Conservation (phyloP, 345 rosid species). For the Melastoma malabathricum region DNA sequence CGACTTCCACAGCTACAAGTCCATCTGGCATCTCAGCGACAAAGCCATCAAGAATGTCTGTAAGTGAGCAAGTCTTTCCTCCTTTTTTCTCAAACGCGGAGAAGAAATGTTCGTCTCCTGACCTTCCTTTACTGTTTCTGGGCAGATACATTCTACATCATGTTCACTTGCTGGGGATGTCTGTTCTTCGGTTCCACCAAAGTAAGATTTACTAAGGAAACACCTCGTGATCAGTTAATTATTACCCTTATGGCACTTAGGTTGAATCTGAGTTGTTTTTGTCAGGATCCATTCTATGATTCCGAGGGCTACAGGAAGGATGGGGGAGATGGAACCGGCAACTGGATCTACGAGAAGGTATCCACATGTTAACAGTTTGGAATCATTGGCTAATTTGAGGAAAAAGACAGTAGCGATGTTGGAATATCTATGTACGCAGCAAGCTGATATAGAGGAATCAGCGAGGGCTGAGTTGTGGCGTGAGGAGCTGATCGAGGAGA, state of each 20-base stretch:
- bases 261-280: neutral
- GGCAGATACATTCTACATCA: conserved; percentile 67
- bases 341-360: conserved; percentile 85
- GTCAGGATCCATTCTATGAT: conserved; percentile 84
- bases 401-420: neutral
- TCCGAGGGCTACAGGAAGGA: conserved; percentile 71
- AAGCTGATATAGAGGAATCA: conserved; percentile 79
- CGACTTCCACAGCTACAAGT: conserved; percentile 53
- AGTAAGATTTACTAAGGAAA: conserved; percentile 21
- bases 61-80: conserved; percentile 20
- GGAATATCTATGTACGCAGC: conserved; percentile 25
- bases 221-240: neutral
- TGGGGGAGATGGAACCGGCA: conserved; percentile 91
- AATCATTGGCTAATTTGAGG: neutral
- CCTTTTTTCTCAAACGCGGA: neutral
- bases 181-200: conserved; percentile 67
- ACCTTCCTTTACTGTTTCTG: conserved; percentile 2
- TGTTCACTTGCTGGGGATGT: conserved; percentile 95
- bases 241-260: neutral
- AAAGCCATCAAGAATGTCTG: conserved; percentile 63
- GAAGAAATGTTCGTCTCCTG: neutral
- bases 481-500: conserved; percentile 91
- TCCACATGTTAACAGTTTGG: neutral
- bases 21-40: conserved; percentile 78
- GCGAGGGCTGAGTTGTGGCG: conserved; percentile 88